phyloP scores from a whole-genome alignment of 208 protist genomes.

The Herpetomonas tarakana region DNA sequence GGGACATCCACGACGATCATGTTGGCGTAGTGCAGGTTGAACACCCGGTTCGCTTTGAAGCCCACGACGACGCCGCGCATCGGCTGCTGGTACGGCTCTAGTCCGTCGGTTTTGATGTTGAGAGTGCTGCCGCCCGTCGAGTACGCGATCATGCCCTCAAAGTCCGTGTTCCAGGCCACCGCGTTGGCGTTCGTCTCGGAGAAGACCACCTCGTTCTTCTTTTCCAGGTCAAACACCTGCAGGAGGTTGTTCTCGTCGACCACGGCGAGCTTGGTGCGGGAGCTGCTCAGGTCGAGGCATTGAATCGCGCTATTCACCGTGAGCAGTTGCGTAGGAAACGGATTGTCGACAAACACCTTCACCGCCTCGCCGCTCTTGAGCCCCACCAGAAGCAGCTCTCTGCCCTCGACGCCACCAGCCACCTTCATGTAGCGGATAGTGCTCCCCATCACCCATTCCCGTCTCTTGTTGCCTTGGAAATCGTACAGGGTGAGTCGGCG shows the following conservation, averaged over 20 bases:
- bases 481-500: slow-evolving; percentile 87
- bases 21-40: slow-evolving; percentile 81
- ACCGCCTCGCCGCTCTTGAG: slow-evolving; percentile 89
- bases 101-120: slow-evolving; percentile 92
- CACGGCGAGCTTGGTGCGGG: slow-evolving; percentile 89
- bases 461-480: slow-evolving; percentile 86
- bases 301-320: slow-evolving; percentile 72
- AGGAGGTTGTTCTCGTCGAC: slow-evolving; percentile 89
- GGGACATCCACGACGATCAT: slow-evolving; percentile 94
- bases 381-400: slow-evolving; percentile 93
- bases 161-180: slow-evolving; percentile 94
- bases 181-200: slow-evolving; percentile 82
- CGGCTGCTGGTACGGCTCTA: slow-evolving; percentile 93
- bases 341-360: slow-evolving; percentile 96
- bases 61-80: slow-evolving; percentile 94
- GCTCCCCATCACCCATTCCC: slow-evolving; percentile 95
- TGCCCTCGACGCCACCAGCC: slow-evolving; percentile 82
- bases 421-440: slow-evolving; percentile 95
- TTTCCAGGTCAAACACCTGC: slow-evolving; percentile 86
- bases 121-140: slow-evolving; percentile 73
- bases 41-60: slow-evolving; percentile 95
- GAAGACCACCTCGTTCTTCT: slow-evolving; percentile 89
- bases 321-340: slow-evolving; percentile 92
- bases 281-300: slow-evolving; percentile 90
- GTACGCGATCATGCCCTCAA: slow-evolving; percentile 96